Base-by-base conservation (phyloP, 2,329 filamentous ascomycete genomes). In the Scedosporium apiospermum region DNA sequence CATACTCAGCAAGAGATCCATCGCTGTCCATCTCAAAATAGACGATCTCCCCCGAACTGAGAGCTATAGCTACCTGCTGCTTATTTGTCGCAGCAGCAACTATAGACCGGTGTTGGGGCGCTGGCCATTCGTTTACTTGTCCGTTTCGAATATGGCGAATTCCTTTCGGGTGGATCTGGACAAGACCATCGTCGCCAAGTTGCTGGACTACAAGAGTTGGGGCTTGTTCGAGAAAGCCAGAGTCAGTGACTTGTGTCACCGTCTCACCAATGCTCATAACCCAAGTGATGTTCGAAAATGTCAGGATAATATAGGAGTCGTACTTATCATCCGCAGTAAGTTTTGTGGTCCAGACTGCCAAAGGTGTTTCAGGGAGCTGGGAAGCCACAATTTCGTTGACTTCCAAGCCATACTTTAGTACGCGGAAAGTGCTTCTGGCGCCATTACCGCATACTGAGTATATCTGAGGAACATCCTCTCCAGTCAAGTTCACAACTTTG, bases 1-100 rank as follows among this genome's bases (percentile, higher is more conserved):
- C 90, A 67, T 97, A 96, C 76, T 98, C 93, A 42, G 91, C 91
- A 38, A 98, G 80, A 3, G 90, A 90, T 34, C 93, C 93, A 74
- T 98, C 93, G 0, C 86, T 83, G 70, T 97, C 95, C 86, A 97
- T 93, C 73, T 99, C 96, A 68, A 99, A 99, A 71, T 98, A 99
- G 51, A 96, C 90, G 65, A 99, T 93, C 73, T 99, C 95, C 41
- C 93, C 93, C 6, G 93, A 97, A 71, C 93, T 98, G 30, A 99
- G 80, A 1, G 95, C 95, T 60, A 98, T 88, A 3, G 92, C 92
- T 30, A 99, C 91, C 75, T 99, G 95, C 51, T 90, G 86, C 68
- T 93, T 88, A 70, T 99, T 99, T 16, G 93, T 95, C 1, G 93
- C 88, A 38, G 93, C 96, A 6, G 93, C 91, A 58, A 98, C 92